Base-by-base conservation (phyloP, 2,329 filamentous ascomycete species). In the Trichoderma simmonsii region DNA sequence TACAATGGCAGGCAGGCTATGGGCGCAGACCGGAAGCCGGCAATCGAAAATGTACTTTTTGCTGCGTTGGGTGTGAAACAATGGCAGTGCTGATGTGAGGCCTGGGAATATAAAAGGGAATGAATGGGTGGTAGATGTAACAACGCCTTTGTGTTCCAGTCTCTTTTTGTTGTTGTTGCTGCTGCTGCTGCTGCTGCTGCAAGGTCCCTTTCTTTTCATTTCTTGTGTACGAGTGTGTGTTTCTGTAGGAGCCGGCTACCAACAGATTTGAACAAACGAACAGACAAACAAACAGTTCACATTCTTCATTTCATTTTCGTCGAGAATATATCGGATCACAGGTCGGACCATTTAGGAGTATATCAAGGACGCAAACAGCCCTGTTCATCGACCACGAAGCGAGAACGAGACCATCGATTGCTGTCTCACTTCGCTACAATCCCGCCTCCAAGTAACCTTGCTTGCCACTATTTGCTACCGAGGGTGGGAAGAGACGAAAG, bases 371-470 rank as follows among this genome's bases (percentile, higher is more conserved):
- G 36, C 65, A 68, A 68, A 68, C 54, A 68, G 65, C 54, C 34
- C 54, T 34, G n/a, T 48, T 60, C 18, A 59, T 60, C 36, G 28
- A 34, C 12, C 18, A 68, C 12, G 15, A 70, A 70, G 57, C 39
- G 57, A 62, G 28, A 36, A n/a, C 28, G 28, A 54, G 57, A n/a
- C 18, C n/a, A 39, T 30, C 34, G 21, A 24, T 54, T 69, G 39
- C 57, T 70, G 66, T 70, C 57, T 54, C 66, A 70, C 66, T 70
- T 62, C 66, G 66, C 66, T 70, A 70, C 57, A 54, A 51, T 70
- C 57, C 57, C 66, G 66, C 28, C n/a, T 14, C n/a, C 57, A 70
- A 70, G 66, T 54, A 54, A 70, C 66, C 34, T 67, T 30, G 32
- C 6, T 11, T 67, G 32, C 12, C n/a, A 67, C 21, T 60, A 60